Percentiles rank a stretch among this genome's conserved stretches.
phyloP scores from a whole-genome alignment of 768 basidiomycete genomes.

The Boletus reticuloceps region DNA sequence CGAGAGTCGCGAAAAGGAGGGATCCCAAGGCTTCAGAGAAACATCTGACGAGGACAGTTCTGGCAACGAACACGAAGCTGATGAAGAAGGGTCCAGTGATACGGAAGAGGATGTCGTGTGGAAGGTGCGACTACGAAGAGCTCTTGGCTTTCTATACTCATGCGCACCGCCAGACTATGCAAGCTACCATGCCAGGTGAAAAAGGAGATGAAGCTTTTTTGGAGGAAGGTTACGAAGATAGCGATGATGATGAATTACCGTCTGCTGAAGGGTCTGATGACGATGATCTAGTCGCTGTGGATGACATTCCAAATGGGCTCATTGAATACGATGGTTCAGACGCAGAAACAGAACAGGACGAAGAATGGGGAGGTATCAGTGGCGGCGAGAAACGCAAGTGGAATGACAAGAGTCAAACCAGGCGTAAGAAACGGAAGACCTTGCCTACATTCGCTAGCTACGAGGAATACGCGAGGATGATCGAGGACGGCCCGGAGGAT shows the following conservation, averaged over 20 bases:
- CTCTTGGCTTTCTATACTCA: not conserved
- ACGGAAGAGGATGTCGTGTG: slow-evolving; percentile 74
- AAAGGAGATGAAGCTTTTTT: slow-evolving; percentile 48
- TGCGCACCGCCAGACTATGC: slow-evolving; percentile 65
- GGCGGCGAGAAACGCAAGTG: slow-evolving; percentile 53
- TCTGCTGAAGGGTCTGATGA: slow-evolving; percentile 67
- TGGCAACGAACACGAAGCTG: slow-evolving; percentile 33
- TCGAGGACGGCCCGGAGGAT: slow-evolving; percentile 54
- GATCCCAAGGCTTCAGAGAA: slow-evolving; percentile 26
- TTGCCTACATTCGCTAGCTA: slow-evolving; percentile 84
- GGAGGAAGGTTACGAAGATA: slow-evolving; percentile 33
- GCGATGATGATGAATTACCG: slow-evolving; percentile 30
- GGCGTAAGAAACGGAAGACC: slow-evolving; percentile 62
- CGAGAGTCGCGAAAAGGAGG: slow-evolving; percentile 24
- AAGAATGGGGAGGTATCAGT: slow-evolving; percentile 38
- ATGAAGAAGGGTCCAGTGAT: slow-evolving; percentile 44
- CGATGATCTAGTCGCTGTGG: slow-evolving; percentile 62
- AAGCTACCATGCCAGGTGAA: slow-evolving; percentile 73
- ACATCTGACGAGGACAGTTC: slow-evolving; percentile 16
- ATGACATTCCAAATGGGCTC: slow-evolving; percentile 53
- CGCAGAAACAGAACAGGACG: slow-evolving; percentile 24
- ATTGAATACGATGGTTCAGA: slow-evolving; percentile 61
- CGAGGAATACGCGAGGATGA: slow-evolving; percentile 83
- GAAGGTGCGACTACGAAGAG: slow-evolving; percentile 57
- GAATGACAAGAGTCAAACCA: slow-evolving; percentile 42